Evolutionary conservation across 441 rosid genomes (phyloP), one percentile per base, ranked within the genome.

Genomic region (Gossypium aridum): DNA sequence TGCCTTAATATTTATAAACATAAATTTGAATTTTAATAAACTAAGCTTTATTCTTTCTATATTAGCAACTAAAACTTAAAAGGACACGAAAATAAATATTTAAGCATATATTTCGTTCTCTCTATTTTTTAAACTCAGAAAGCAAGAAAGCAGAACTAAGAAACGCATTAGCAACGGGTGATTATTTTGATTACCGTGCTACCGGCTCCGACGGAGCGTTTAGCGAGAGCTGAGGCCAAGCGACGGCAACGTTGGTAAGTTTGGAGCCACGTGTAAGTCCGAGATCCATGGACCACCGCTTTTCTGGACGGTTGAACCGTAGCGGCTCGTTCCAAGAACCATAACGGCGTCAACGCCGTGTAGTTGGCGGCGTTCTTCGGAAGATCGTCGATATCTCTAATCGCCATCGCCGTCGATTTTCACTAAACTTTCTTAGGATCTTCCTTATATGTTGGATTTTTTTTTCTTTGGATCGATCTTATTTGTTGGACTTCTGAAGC

Each of bases 321-420:
- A 19, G 98, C 97, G 0, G 97, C 98, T 72, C 98, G 83, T 20
- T 90, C 93, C n/a, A 93, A 68, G 80, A 93, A 94, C 96, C 93
- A 89, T 0, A 94, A 81, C 62, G 98, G 98, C 63, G 97, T 94
- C 74, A 94, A 64, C 47, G 98, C 95, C 19, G 78, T 88, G 82
- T 86, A 86, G 84, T 94, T 92, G 20, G 97, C 98, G 0, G 69
- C 84, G 77, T 85, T 86, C 75, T 90, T 94, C 0, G 98, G 96
- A 5, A 94, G 90, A 70, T 90, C 93, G 73, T 94, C 98, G 64
- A 94, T 92, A 75, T 92, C 97, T 53, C 82, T 83, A 70, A 28
- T 77, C 86, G 62, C 83, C 74, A 72, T 65, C 20, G 20, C 68
- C 63, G 47, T 56, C 56, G 19, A 72, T 54, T 31, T 31, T 7